Evolutionary conservation across 78 protist species (phyloP).

Genomic region (Dictyostelium discoideum): dicty_2.7 NC_007090.3:3395001-3395500

Average conservation of each 20-base stretch:
- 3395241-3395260: neutral
- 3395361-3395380: neutral
- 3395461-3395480: neutral
- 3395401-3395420: neutral
- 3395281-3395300: neutral
- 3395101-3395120: neutral
- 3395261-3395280: neutral
- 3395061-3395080: slow-evolving; percentile 2
- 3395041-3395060: neutral
- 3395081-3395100: neutral
- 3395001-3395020: neutral
- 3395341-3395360: neutral
- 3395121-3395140: neutral
- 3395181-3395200: neutral
- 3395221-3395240: neutral
- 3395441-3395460: neutral
- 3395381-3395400: neutral
- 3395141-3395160: neutral
- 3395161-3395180: neutral
- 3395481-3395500: neutral
- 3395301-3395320: neutral
- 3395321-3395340: neutral
- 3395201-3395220: neutral
- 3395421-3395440: neutral
- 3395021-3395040: neutral